phyloP scores from a whole-genome alignment of 148 eudicot species.

The Persicaria tinctoria region DNA sequence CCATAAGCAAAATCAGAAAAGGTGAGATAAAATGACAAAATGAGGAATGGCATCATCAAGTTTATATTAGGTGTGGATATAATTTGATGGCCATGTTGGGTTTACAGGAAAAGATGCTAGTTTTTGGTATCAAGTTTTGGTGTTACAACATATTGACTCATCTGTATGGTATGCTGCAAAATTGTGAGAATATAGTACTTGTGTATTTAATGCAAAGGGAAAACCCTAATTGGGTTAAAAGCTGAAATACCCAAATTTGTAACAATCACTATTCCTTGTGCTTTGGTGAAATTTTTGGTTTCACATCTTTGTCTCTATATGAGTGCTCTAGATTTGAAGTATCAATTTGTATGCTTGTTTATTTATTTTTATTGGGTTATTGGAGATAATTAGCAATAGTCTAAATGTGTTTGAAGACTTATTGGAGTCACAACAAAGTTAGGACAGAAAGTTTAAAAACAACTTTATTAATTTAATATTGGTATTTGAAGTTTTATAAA shows the following conservation, averaged over 20 bases:
- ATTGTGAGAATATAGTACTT: slow-evolving; percentile 7
- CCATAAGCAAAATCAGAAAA: background rate
- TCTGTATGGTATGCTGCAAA: slow-evolving; percentile 1
- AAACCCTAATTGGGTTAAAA: background rate
- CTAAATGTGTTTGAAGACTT: no score
- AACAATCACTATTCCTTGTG: slow-evolving; percentile 4
- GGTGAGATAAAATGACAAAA: no score
- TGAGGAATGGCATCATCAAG: no score
- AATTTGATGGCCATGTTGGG: background rate
- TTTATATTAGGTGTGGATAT: background rate
- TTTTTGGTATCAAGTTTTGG: background rate
- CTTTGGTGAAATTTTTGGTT: slow-evolving; percentile 3
- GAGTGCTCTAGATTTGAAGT: background rate
- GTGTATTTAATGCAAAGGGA: background rate
- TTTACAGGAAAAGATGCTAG: background rate
- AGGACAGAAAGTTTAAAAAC: no score
- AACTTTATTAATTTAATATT: no score
- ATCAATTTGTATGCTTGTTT: no score
- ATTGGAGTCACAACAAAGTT: no score
- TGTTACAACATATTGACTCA: background rate
- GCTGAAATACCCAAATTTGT: background rate
- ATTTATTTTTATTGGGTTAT: no score
- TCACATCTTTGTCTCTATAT: slow-evolving; percentile 3
- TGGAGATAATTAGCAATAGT: no score
- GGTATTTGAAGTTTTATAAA: no score